Percentiles rank a stretch among this genome's conserved stretches.
Conservation (phyloP, 2,329 filamentous ascomycete genomes). For the Pseudocercospora musae region DNA sequence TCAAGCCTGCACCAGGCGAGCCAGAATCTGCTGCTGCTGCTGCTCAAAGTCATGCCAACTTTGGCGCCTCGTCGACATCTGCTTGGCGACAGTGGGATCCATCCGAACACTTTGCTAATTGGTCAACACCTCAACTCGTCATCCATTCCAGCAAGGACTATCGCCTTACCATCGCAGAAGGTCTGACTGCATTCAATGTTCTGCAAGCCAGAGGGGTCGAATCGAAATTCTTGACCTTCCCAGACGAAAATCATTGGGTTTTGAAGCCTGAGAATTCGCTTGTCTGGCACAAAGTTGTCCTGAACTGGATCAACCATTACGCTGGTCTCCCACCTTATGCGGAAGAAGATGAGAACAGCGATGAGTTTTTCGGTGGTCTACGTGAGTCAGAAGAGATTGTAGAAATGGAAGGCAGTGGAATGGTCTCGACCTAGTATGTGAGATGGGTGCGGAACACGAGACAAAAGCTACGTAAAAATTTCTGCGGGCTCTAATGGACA, state of each 20-base stretch:
- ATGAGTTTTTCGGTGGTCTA: slow-evolving; percentile 32
- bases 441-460: not conserved
- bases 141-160: slow-evolving; percentile 93
- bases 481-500: not conserved
- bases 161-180: slow-evolving; percentile 79
- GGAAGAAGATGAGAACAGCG: slow-evolving; percentile 32
- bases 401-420: slow-evolving; percentile 26
- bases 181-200: slow-evolving; percentile 79
- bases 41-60: slow-evolving; percentile 18
- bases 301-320: slow-evolving; percentile 69
- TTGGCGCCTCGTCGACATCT: slow-evolving; percentile 13
- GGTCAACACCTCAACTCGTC: slow-evolving; percentile 82
- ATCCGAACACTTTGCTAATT: slow-evolving; percentile 57
- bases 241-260: slow-evolving; percentile 80
- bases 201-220: slow-evolving; percentile 72
- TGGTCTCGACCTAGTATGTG: slow-evolving; percentile 20
- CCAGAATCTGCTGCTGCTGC: not conserved
- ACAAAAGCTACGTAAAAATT: not conserved
- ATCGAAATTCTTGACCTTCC: slow-evolving; percentile 76
- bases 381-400: slow-evolving; percentile 22
- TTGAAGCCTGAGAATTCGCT: slow-evolving; percentile 87
- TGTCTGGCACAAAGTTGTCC: slow-evolving; percentile 82
- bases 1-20: slow-evolving; percentile 9
- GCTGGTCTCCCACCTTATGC: slow-evolving; percentile 50
- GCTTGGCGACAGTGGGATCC: slow-evolving; percentile 52